Conservation (phyloP, 345 rosid species). For the Boechera divaricarpa region DNA sequence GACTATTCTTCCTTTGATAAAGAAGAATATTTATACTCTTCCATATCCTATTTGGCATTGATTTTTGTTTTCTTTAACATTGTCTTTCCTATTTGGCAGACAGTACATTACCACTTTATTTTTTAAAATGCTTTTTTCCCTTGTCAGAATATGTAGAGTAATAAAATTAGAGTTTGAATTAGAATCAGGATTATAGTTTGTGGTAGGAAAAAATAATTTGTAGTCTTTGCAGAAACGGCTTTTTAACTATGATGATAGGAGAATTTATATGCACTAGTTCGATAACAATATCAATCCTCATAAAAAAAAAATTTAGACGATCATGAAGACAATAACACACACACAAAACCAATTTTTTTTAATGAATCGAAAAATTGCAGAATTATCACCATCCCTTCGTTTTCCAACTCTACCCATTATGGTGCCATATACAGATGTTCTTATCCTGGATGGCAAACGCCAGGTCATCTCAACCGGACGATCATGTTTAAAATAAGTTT, state of each 20-base stretch:
- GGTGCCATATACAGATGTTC: background rate
- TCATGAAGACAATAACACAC: background rate
- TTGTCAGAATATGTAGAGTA: no score
- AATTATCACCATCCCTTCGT: background rate
- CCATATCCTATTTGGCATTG: no score
- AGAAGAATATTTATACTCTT: no score
- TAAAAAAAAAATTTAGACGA: background rate
- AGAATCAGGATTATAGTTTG: background rate
- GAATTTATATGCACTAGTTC: background rate
- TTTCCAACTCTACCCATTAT: background rate
- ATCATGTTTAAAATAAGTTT: background rate
- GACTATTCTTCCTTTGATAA: no score
- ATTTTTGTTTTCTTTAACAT: background rate
- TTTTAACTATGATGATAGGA: background rate
- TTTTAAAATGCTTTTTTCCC: background rate
- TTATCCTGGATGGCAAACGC: conserved; percentile 13
- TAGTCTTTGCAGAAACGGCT: background rate
- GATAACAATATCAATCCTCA: background rate
- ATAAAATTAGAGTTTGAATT: no score
- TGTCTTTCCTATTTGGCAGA: background rate
- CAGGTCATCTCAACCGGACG: conserved; percentile 28
- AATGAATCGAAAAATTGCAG: background rate
- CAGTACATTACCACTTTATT: background rate
- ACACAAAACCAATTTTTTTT: no score
- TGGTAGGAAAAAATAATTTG: no score